Evolutionary conservation across 345 rosid genomes (phyloP).

Genomic region (Eutrema japonicum): DNA sequence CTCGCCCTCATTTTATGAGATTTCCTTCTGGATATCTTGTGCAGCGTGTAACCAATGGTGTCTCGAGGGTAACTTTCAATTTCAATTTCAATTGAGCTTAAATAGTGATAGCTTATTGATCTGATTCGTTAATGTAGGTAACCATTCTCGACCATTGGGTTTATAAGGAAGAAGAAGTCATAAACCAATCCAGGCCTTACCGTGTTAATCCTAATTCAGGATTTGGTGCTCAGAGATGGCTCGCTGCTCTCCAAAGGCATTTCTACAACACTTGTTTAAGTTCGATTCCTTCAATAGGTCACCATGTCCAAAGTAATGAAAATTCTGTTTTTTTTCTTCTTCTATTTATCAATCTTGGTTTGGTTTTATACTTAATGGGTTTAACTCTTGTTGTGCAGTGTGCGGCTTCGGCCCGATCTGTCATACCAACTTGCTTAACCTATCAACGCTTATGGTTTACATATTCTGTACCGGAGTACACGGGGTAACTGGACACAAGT

Average conservation of each 20-base stretch:
- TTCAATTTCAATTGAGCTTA: not conserved
- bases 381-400: slow-evolving; percentile 32
- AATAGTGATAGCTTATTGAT: not conserved
- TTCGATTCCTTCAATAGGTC: not conserved
- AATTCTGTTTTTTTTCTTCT: not conserved
- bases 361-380: not conserved
- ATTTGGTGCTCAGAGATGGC: slow-evolving; percentile 63
- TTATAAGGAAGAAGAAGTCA: slow-evolving; percentile 49
- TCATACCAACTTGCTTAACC: slow-evolving; percentile 51
- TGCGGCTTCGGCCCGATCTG: slow-evolving; percentile 29
- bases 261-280: slow-evolving; percentile 29
- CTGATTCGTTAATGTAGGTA: slow-evolving; percentile 44
- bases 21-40: slow-evolving; percentile 76
- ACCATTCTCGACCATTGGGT: slow-evolving; percentile 64
- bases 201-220: slow-evolving; percentile 23
- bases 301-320: not conserved
- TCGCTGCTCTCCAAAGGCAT: slow-evolving; percentile 51
- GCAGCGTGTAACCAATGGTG: slow-evolving; percentile 55
- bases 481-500: slow-evolving; percentile 41
- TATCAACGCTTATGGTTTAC: slow-evolving; percentile 52
- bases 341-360: not conserved
- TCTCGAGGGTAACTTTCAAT: slow-evolving; percentile 52
- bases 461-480: slow-evolving; percentile 57
- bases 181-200: not conserved
- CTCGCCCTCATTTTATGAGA: slow-evolving; percentile 45